These are phyloP conservation scores for Priceomyces carsonii DNA, from an alignment of 805 yeast genomes.

Conservation along the genomic window DNA sequence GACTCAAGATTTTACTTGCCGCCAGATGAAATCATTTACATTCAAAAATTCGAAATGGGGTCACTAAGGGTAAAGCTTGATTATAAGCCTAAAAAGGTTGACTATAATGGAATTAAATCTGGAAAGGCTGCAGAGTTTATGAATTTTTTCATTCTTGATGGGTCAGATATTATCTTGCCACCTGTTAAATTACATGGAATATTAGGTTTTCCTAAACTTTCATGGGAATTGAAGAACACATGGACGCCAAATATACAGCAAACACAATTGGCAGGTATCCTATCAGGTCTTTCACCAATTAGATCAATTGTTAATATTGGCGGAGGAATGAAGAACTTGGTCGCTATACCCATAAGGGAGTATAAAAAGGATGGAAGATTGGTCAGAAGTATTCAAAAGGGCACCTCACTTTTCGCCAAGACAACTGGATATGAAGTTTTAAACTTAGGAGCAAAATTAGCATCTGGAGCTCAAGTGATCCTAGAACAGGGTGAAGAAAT, in stretches of 20 bases:
- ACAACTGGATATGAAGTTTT: conserved; percentile 80
- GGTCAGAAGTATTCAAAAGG: conserved; percentile 70
- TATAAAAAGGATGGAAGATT: conserved; percentile 72
- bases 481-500: conserved; percentile 79
- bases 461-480: conserved; percentile 83
- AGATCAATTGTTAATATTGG: conserved; percentile 76
- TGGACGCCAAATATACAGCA: conserved; percentile 89
- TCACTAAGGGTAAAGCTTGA: conserved; percentile 69
- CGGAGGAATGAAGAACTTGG: conserved; percentile 70
- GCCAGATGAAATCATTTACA: conserved; percentile 65
- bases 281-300: conserved; percentile 84
- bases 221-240: conserved; percentile 54
- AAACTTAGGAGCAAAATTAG: conserved; percentile 79
- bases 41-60: conserved; percentile 67
- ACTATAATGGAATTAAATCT: conserved; percentile 79
- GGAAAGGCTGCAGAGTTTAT: conserved; percentile 86
- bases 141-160: conserved; percentile 88
- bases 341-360: conserved; percentile 73
- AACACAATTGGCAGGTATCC: conserved; percentile 77
- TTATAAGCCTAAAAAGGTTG: conserved; percentile 88
- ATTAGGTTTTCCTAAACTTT: conserved; percentile 67
- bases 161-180: conserved; percentile 68
- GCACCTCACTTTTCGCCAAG: conserved; percentile 70
- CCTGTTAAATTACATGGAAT: conserved; percentile 71
- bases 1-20: conserved; percentile 66